Evolutionary conservation across 768 basidiomycete species (phyloP), one percentile per base, ranked within the genome.

Genomic region (Porphyrellus cyaneotinctus): DNA sequence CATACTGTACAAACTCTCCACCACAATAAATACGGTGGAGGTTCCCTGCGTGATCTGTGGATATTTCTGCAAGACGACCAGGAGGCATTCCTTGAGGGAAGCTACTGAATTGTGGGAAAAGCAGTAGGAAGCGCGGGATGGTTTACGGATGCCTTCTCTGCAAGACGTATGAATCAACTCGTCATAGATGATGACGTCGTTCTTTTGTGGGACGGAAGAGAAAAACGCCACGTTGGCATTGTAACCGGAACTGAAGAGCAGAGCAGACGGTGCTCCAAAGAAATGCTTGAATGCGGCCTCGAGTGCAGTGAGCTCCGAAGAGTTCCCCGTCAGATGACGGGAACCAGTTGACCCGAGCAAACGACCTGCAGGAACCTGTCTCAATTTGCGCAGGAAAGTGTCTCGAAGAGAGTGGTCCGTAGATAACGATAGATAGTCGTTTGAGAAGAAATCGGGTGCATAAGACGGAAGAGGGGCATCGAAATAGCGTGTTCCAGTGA

Each of bases 1-100:
- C 81, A 84, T 83, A 52, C 78, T 80, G 61, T 84, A 83, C 17
- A 83, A 63, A 9, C 73, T 73, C 67, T 84, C 83, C 12, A 83
- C 68, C 0, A 75, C 72, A 18, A 84, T 56, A 58, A 80, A 83
- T 7, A 83, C 58, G 26, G 58, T 72, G 41, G 54, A 52, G 30
- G 63, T 62, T 0, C 72, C 72, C 0, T 36, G 52, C 8, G 42
- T 52, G 18, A 70, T 60, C 30, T 50, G 55, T 6, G 60, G 59
- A 18, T 61, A 53, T n/a, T 61, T 51, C 26, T 67, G 58, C 20
- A 74, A 60, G 6, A 60, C 43, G 14, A 17, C 9, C 10, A 57
- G 46, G 33, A 81, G 49, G 53, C 55, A 47, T 26, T 64, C 61
- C 18, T 54, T 3, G 41, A 82, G 62, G 0, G 66, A 66, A 4